phyloP scores from a whole-genome alignment of 352 stramenopile species.

The Pythium phragmitis region DNA sequence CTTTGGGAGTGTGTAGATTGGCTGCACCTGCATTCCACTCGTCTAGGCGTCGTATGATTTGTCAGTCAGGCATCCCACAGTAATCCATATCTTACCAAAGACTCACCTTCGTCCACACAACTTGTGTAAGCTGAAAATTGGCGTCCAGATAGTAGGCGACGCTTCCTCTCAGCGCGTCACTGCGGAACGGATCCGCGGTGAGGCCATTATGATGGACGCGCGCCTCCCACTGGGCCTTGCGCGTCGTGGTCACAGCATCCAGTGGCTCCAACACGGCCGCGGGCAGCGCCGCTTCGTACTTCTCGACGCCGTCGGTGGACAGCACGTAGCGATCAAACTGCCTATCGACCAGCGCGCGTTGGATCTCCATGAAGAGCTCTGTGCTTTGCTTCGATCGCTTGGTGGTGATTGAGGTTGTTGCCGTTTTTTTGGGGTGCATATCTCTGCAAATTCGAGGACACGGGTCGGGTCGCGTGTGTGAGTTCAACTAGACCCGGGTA shows the following conservation, averaged over 20 bases:
- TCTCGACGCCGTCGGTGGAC: conserved; percentile 33
- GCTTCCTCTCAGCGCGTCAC: conserved; percentile 27
- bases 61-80: not conserved
- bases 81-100: not conserved
- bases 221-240: conserved; percentile 76
- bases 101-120: conserved; percentile 32
- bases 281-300: conserved; percentile 32
- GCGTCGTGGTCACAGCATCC: conserved; percentile 40
- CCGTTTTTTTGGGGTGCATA: conserved; percentile 9
- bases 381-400: not conserved
- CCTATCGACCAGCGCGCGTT: conserved; percentile 66
- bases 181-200: conserved; percentile 52
- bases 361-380: conserved; percentile 46
- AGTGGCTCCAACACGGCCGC: conserved; percentile 42
- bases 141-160: conserved; percentile 71
- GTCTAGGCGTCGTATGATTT: conserved; percentile 13
- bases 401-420: conserved; percentile 19
- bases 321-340: conserved; percentile 82
- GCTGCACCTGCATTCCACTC: conserved; percentile 25
- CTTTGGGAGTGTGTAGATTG: conserved; percentile 41
- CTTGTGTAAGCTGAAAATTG: conserved; percentile 63
- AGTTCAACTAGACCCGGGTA: conserved; percentile 18
- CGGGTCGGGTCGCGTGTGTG: conserved; percentile 7
- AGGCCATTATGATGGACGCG: conserved; percentile 70
- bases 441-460: conserved; percentile 13